Conservation (phyloP, 2,329 filamentous ascomycete species). For the Penicillium sp. region DNA sequence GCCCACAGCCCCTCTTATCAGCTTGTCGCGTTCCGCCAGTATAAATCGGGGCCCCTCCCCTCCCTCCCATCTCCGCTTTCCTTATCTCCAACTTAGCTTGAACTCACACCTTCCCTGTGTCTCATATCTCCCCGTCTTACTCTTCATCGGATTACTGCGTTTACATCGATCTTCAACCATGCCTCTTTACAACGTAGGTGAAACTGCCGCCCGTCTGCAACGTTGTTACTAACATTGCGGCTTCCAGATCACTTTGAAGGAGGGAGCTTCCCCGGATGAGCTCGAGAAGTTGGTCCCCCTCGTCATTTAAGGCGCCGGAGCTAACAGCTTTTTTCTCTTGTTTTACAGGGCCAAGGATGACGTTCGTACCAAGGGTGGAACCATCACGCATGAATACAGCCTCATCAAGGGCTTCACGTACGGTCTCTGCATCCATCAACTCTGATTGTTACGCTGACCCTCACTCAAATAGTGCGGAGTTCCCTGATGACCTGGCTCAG, state of each 20-base stretch:
- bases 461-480: slow-evolving; percentile 61
- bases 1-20: slow-evolving; percentile 14
- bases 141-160: background rate
- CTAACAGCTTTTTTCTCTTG: slow-evolving; percentile 17
- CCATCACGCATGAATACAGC: slow-evolving; percentile 78
- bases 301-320: background rate
- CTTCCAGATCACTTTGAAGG: slow-evolving; percentile 73
- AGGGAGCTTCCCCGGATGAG: slow-evolving; percentile 63
- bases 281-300: slow-evolving; percentile 59
- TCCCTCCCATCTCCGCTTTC: slow-evolving; percentile 10
- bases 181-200: slow-evolving; percentile 42
- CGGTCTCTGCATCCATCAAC: slow-evolving; percentile 36
- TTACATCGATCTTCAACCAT: slow-evolving; percentile 23
- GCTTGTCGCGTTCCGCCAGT: slow-evolving; percentile 3
- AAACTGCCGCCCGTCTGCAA: background rate
- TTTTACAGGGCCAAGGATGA: slow-evolving; percentile 81
- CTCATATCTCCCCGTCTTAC: background rate
- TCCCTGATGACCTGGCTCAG: slow-evolving; percentile 64
- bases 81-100: slow-evolving; percentile 5
- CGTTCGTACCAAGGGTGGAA: slow-evolving; percentile 72
- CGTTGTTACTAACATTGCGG: slow-evolving; percentile 4
- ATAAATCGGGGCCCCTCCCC: slow-evolving; percentile 12
- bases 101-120: background rate
- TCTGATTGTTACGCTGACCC: slow-evolving; percentile 1
- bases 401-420: slow-evolving; percentile 94